Conservation (phyloP, 2,329 filamentous ascomycete species). For the Penicillium sp. region DNA sequence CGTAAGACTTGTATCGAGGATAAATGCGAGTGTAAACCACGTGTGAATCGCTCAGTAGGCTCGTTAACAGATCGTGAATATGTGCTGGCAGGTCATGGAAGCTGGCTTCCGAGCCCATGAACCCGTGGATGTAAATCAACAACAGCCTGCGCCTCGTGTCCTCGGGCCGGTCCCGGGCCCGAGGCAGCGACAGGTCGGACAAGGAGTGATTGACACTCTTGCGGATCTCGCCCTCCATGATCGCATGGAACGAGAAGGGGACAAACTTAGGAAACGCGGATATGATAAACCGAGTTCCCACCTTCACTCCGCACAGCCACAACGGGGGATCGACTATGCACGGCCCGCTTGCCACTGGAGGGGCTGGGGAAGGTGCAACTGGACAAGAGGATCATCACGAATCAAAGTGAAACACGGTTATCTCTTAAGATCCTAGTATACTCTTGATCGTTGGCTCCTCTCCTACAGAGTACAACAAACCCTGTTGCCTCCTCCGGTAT, state of each 20-base stretch:
- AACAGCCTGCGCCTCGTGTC: slow-evolving; percentile 56
- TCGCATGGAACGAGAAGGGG: not conserved
- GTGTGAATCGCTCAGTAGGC: slow-evolving; percentile 68
- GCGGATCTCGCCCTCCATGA: slow-evolving; percentile 12
- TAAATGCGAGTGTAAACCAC: slow-evolving; percentile 75
- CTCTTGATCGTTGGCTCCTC: not conserved
- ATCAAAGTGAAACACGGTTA: not conserved
- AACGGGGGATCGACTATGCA: slow-evolving; percentile 11
- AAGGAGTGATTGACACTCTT: slow-evolving; percentile 3
- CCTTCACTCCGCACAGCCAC: slow-evolving; percentile 12
- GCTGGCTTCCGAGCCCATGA: slow-evolving; percentile 82
- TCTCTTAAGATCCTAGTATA: not conserved
- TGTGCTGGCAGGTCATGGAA: slow-evolving; percentile 87
- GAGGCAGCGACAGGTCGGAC: slow-evolving; percentile 16
- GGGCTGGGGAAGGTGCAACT: not conserved
- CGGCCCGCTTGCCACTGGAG: slow-evolving; percentile 14
- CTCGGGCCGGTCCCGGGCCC: not conserved
- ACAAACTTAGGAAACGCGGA: not conserved
- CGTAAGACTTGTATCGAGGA: slow-evolving; percentile 44
- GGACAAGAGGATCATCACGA: not conserved
- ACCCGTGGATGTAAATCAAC: slow-evolving; percentile 83
- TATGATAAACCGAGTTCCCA: slow-evolving; percentile 10
- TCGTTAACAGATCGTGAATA: slow-evolving; percentile 71
- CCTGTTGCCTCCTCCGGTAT: not conserved
- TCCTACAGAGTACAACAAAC: no score